Evolutionary conservation across 441 rosid species (phyloP).

Genomic region (Pelargonium myrrhifolium): DNA sequence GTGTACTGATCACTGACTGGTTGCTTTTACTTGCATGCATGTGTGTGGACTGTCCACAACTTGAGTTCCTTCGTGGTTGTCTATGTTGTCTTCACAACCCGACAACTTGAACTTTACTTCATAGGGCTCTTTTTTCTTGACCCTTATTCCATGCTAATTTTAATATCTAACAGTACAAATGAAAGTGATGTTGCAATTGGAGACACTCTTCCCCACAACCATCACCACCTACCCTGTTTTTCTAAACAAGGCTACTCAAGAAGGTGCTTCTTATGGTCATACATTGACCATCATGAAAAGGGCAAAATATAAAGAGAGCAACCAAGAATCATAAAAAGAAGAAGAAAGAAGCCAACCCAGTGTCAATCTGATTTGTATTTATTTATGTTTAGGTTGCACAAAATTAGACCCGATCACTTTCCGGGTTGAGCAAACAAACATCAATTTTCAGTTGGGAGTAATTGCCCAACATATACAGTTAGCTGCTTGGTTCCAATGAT

Average conservation of each 20-base stretch:
- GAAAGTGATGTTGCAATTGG: neutral
- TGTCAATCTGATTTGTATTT: too few species aligned
- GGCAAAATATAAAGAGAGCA: neutral
- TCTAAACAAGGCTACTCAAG: neutral
- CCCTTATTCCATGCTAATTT: slow-evolving; percentile 21
- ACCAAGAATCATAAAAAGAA: neutral
- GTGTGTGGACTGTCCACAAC: neutral
- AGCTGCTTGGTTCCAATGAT: too few species aligned
- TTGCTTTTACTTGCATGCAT: neutral
- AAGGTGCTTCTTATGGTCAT: neutral
- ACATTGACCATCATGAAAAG: neutral
- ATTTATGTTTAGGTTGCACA: too few species aligned
- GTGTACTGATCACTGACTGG: neutral
- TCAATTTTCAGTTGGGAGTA: too few species aligned
- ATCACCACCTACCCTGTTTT: neutral
- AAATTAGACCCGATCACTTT: too few species aligned
- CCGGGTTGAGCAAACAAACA: too few species aligned
- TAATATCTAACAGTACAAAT: too few species aligned
- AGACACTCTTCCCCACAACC: neutral
- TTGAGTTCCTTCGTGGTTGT: neutral
- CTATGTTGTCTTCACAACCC: slow-evolving; percentile 19
- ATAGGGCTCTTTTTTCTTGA: slow-evolving; percentile 14
- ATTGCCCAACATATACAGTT: too few species aligned
- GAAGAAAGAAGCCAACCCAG: too few species aligned
- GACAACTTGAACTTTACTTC: slow-evolving; percentile 23